Percentiles rank a stretch among this genome's conserved stretches.
These are phyloP conservation scores for Tetrapisispora fleetii DNA, from an alignment of 805 yeast species.

Conservation along the genomic window DNA sequence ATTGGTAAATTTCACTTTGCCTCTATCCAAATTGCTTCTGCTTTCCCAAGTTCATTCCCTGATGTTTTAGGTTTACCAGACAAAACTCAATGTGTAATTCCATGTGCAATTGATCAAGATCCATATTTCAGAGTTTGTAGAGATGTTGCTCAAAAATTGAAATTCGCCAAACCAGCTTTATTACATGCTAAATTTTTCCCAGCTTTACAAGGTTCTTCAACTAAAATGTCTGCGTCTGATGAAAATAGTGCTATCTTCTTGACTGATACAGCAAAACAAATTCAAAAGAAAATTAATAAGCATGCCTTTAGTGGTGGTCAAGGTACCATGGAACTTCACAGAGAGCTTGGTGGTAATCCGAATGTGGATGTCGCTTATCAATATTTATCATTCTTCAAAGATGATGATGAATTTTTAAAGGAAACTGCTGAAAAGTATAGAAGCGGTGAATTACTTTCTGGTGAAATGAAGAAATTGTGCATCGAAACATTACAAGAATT, in stretches of 20 bases:
- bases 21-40: conserved; percentile 89
- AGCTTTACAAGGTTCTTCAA: conserved; percentile 90
- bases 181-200: conserved; percentile 96
- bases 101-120: conserved; percentile 98
- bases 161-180: conserved; percentile 82
- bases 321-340: conserved; percentile 80
- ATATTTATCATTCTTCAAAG: conserved; percentile 78
- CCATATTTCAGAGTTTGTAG: conserved; percentile 96
- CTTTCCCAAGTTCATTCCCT: conserved; percentile 94
- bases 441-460: conserved; percentile 75
- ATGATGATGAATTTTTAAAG: conserved; percentile 74
- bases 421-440: conserved; percentile 55
- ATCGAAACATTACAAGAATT: conserved; percentile 70
- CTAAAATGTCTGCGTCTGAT: conserved; percentile 95
- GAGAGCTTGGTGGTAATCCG: conserved; percentile 83
- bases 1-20: conserved; percentile 95
- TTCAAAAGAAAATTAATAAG: conserved; percentile 89
- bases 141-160: conserved; percentile 91
- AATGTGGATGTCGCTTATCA: conserved; percentile 94
- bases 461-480: conserved; percentile 87
- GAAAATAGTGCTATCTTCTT: conserved; percentile 85
- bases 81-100: conserved; percentile 92
- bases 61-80: conserved; percentile 76
- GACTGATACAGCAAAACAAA: conserved; percentile 89
- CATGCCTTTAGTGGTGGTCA: conserved; percentile 95